Base-by-base conservation (phyloP, 768 basidiomycete genomes). In the Tulasnella sp. region DNA sequence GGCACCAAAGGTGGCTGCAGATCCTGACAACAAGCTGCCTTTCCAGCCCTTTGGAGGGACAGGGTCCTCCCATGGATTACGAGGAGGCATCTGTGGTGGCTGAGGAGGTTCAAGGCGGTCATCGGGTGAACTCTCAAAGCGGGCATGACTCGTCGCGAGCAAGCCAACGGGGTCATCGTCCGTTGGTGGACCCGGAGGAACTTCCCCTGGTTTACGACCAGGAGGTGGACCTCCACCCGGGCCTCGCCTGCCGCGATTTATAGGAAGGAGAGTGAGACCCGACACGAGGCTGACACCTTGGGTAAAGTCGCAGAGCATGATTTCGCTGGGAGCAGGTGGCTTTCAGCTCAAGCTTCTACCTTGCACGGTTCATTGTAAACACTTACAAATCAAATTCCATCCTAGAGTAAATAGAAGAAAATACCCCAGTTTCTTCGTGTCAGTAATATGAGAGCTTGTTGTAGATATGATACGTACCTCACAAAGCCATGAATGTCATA, bases 41-140 rank as follows among this genome's bases (percentile, higher is more conserved):
- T 46, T 58, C 79, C 79, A 80, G 48, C 75, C 79, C 24, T 58
- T 36, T 9, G 79, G 79, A 34, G 58, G 75, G 27, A 34, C 8
- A 16, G 52, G 44, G n/a, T 56, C 75, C 40, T 44, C 34, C 21
- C 44, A 12, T 68, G 44, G 44, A 1, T 14, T 14, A 19, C 4
- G 24, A 21, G 46, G 46, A 56, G 34, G 75, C 52, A 36, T 48
- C 21, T 77, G 4, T 4, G 76, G 52, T 38, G 76, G 76, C 18
- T 39, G 76, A 56, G 46, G 31, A 5, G 76, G 52, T 42, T 48
- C 38, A 18, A 52, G 74, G 31, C 8, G 39, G 16, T 21, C 44
- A 44, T 31, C 38, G 73, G 16, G 34, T 27, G 39, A 14, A 40
- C 31, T 74, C 34, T 74, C 46, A 48, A 74, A 74, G 39, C 73